Percentiles rank a stretch among this genome's conserved stretches.
Conservation (phyloP, 805 yeast species). For the Barnettozyma pratensis region DNA sequence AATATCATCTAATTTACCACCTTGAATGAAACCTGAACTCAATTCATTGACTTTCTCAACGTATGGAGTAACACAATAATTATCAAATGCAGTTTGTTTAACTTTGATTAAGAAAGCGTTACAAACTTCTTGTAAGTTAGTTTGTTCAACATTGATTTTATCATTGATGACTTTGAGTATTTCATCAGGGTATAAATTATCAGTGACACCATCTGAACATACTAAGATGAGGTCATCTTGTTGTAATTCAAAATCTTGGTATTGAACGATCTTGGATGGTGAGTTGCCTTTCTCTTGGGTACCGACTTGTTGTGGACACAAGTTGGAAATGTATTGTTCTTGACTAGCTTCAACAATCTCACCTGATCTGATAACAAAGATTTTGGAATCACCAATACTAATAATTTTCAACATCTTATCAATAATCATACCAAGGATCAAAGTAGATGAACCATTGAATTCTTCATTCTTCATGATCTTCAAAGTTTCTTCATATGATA, state of each 20-base stretch:
- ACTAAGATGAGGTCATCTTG: constrained; percentile 39
- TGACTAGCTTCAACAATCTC: constrained; percentile 37
- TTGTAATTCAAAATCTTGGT: constrained; percentile 34
- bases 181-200: constrained; percentile 46
- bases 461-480: constrained; percentile 45
- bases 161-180: constrained; percentile 34
- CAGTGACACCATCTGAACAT: constrained; percentile 52
- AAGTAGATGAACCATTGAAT: constrained; percentile 45
- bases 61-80: constrained; percentile 47
- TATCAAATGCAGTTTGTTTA: constrained; percentile 47
- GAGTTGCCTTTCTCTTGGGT: constrained; percentile 38
- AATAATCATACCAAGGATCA: constrained; percentile 41
- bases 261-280: constrained; percentile 47
- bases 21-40: constrained; percentile 31
- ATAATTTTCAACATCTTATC: constrained; percentile 42
- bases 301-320: constrained; percentile 53
- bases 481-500: constrained; percentile 42
- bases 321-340: constrained; percentile 39
- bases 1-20: constrained; percentile 54
- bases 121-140: constrained; percentile 35
- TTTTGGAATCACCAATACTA: constrained; percentile 48
- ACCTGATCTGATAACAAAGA: constrained; percentile 44
- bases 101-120: constrained; percentile 37
- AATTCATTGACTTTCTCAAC: constrained; percentile 44
- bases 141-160: constrained; percentile 23